These are phyloP conservation scores for Stagonosporopsis vannaccii DNA, from an alignment of 2,329 filamentous ascomycete genomes.

Conservation along the genomic window DNA sequence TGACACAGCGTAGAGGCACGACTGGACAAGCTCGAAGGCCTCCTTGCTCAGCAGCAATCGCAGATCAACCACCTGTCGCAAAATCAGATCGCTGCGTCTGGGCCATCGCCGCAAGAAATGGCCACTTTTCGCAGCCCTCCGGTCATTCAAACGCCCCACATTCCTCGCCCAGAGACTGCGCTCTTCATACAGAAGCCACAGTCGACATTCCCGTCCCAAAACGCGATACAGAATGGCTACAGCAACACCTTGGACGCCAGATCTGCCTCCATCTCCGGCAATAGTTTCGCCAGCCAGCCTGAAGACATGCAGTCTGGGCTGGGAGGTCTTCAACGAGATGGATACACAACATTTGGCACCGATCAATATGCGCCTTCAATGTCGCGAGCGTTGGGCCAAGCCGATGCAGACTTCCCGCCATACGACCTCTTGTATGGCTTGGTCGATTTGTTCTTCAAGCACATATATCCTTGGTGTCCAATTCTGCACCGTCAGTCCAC, in stretches of 20 bases:
- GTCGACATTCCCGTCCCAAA: constrained; percentile 42
- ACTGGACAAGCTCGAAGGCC: constrained; percentile 55
- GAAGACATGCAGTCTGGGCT: constrained; percentile 37
- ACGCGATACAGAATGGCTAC: constrained; percentile 42
- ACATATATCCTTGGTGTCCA: constrained; percentile 76
- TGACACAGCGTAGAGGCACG: constrained; percentile 12
- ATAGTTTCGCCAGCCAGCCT: constrained; percentile 37
- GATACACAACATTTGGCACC: constrained; percentile 38
- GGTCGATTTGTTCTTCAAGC: constrained; percentile 69
- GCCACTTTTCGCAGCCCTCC: constrained; percentile 46
- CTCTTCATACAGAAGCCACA: constrained; percentile 56
- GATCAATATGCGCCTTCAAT: constrained; percentile 43
- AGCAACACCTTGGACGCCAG: constrained; percentile 46
- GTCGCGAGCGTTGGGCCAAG: constrained; percentile 34
- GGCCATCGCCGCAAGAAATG: constrained; percentile 43
- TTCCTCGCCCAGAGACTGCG: constrained; percentile 54
- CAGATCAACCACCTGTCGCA: constrained; percentile 55
- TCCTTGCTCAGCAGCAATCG: constrained; percentile 55
- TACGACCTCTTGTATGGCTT: constrained; percentile 67
- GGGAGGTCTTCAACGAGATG: constrained; percentile 37
- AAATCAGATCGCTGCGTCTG: constrained; percentile 31
- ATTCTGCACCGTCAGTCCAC: constrained; percentile 88
- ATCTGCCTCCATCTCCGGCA: constrained; percentile 34
- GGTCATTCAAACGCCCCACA: constrained; percentile 51
- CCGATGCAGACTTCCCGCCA: constrained; percentile 61